phyloP scores from a whole-genome alignment of 2,329 filamentous ascomycete species.

The Arachnopeziza araneosa region DNA sequence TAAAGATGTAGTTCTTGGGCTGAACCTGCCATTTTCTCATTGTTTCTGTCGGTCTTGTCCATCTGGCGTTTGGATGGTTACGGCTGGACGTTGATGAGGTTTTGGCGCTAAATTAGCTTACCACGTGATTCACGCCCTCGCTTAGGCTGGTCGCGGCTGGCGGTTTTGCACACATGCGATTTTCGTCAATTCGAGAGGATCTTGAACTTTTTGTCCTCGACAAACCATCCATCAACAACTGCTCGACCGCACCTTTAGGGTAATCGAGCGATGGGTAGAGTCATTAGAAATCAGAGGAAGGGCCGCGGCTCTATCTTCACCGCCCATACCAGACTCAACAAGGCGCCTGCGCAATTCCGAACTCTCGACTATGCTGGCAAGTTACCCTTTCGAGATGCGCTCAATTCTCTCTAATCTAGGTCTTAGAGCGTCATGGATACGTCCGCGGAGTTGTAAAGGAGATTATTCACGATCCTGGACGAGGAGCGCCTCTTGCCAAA shows the following conservation, averaged over 20 bases:
- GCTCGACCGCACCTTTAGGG: neutral
- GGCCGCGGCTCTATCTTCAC: slow-evolving; percentile 72
- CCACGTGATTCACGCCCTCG: neutral
- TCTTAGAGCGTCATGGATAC: slow-evolving; percentile 85
- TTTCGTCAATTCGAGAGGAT: neutral
- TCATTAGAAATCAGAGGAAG: slow-evolving; percentile 74
- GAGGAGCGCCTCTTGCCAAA: slow-evolving; percentile 91
- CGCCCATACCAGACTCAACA: slow-evolving; percentile 85
- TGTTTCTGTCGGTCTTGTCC: neutral
- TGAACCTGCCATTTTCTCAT: neutral
- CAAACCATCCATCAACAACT: neutral
- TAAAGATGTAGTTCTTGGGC: neutral
- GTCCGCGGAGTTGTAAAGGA: slow-evolving; percentile 96
- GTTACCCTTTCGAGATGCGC: neutral
- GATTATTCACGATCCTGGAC: slow-evolving; percentile 84
- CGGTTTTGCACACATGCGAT: neutral
- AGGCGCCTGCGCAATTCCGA: slow-evolving; percentile 92
- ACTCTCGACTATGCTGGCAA: slow-evolving; percentile 76
- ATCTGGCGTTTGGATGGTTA: neutral
- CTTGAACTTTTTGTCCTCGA: slow-evolving; percentile 1
- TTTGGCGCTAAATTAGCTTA: neutral
- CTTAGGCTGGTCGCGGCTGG: neutral
- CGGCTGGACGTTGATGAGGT: neutral
- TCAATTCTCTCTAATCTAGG: neutral
- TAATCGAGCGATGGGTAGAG: slow-evolving; percentile 36